These are phyloP conservation scores for Verticillium klebahnii DNA, from an alignment of 2,329 filamentous ascomycete species.

Conservation along the genomic window DNA sequence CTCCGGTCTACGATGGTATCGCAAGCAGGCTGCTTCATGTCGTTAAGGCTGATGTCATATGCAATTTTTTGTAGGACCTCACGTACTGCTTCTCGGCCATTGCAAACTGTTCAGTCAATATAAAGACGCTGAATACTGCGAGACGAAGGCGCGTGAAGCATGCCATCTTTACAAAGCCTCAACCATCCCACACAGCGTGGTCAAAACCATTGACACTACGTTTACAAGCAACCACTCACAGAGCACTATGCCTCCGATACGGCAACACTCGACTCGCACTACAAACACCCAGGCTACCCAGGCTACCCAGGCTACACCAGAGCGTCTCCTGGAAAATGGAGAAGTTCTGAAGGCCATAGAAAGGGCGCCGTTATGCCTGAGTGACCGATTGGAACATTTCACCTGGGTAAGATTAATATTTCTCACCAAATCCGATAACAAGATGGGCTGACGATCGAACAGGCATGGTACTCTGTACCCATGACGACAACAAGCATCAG, in stretches of 20 bases:
- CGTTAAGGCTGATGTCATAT: background rate
- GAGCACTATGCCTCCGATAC: background rate
- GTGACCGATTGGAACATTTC: background rate
- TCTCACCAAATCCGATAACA: background rate
- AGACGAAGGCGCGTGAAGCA: too few relatives aligned
- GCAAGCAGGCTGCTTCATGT: background rate
- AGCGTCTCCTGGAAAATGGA: background rate
- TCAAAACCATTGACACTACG: too few relatives aligned
- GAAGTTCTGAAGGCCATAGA: background rate
- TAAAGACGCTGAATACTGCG: too few relatives aligned
- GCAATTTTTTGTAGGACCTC: too few relatives aligned
- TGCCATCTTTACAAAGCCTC: too few relatives aligned
- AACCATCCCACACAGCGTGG: too few relatives aligned
- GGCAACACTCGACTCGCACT: background rate
- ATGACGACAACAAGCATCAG: slow-evolving; percentile 41
- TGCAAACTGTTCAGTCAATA: too few relatives aligned
- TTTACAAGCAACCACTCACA: too few relatives aligned
- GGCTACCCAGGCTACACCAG: background rate
- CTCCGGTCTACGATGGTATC: background rate
- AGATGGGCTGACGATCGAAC: background rate
- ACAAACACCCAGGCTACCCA: background rate
- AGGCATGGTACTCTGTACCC: background rate
- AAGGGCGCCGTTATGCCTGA: background rate
- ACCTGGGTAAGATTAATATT: background rate
- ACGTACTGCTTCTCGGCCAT: too few relatives aligned